Evolutionary conservation across 352 stramenopile species (phyloP).

Genomic region (Blastocystis hominis): DNA sequence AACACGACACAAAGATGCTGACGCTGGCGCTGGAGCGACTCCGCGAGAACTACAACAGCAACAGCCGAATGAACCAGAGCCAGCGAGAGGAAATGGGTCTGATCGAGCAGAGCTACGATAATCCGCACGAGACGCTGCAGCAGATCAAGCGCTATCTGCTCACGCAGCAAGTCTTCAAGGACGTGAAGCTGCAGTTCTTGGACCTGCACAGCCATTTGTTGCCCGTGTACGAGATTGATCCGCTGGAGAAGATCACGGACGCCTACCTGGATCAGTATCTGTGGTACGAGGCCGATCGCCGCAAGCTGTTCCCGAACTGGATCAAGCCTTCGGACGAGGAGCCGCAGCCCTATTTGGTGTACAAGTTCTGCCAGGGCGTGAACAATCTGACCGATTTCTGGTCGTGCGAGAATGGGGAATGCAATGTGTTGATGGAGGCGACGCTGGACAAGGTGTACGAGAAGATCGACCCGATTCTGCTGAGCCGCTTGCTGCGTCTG

Average conservation of each 20-base stretch:
- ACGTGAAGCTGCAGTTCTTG: conserved; percentile 98
- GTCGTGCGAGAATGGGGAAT: conserved; percentile 92
- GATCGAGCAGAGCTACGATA: conserved; percentile 94
- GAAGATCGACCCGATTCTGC: conserved; percentile 96
- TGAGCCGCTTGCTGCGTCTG: conserved; percentile 91
- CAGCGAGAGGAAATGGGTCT: conserved; percentile 94
- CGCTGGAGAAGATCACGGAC: conserved; percentile 99
- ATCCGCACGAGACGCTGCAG: conserved; percentile 90
- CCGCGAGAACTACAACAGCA: conserved; percentile 95
- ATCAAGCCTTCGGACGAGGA: conserved; percentile 98
- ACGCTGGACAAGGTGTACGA: conserved; percentile 99
- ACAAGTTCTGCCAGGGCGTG: conserved; percentile 99
- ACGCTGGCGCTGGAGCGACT: conserved; percentile 95
- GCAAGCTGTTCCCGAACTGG: conserved; percentile 98
- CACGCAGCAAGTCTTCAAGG: conserved; percentile 98
- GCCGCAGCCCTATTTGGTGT: conserved; percentile 90
- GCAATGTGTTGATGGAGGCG: conserved; percentile 93
- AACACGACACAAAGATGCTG: conserved; percentile 99
- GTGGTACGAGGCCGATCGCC: conserved; percentile 99
- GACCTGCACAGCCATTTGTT: conserved; percentile 97
- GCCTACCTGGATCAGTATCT: conserved; percentile 95
- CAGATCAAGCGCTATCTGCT: conserved; percentile 97
- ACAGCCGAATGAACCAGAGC: conserved; percentile 89
- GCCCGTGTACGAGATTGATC: conserved; percentile 96
- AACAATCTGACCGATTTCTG: conserved; percentile 98